These are phyloP conservation scores for Sporothrix humicola DNA, from an alignment of 2,329 filamentous ascomycete genomes.

Conservation along the genomic window DNA sequence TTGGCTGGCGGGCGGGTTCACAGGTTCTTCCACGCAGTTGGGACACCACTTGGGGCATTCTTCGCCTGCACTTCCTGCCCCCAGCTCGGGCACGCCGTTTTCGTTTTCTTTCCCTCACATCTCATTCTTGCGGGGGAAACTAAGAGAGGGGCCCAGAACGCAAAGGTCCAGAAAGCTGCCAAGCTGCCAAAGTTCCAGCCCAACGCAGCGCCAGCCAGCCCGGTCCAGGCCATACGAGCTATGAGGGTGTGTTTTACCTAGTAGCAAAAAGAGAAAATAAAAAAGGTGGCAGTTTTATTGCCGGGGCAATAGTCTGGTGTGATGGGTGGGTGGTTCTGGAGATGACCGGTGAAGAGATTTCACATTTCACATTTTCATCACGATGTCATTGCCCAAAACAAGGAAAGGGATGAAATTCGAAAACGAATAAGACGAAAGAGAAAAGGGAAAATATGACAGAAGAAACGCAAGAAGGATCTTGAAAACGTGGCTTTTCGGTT, in stretches of 20 bases:
- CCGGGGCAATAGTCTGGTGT: neutral
- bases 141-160: neutral
- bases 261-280: neutral
- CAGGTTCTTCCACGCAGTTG: neutral
- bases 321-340: neutral
- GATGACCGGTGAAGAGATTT: conserved; percentile 12
- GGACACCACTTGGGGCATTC: neutral
- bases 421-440: neutral
- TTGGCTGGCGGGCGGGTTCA: neutral
- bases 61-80: neutral
- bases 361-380: neutral
- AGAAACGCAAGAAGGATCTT: neutral
- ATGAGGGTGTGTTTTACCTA: neutral
- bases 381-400: neutral
- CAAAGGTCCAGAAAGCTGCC: neutral
- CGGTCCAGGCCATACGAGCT: neutral
- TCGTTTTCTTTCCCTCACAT: neutral
- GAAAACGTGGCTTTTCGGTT: conserved; percentile 18
- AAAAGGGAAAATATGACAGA: neutral
- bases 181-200: neutral
- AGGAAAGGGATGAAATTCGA: neutral
- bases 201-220: neutral
- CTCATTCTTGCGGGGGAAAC: conserved; percentile 4
- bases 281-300: neutral
- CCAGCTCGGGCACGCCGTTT: conserved; percentile 20